Percentiles rank a stretch among this genome's conserved stretches.
Evolutionary conservation across 306 rosid species (phyloP).

Genomic region (Quercus engelmannii): DNA sequence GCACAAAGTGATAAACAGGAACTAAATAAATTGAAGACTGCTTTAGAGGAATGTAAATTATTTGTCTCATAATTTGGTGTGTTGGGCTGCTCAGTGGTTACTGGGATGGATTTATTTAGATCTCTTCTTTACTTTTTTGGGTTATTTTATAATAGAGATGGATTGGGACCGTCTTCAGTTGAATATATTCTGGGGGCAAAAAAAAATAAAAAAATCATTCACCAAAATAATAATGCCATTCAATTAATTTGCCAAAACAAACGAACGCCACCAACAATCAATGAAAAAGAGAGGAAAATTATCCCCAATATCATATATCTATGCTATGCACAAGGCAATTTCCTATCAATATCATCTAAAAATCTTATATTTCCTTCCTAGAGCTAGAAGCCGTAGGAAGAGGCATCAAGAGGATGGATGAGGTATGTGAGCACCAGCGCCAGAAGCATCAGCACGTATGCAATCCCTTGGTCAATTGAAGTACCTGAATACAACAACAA

Average conservation of each 20-base stretch:
- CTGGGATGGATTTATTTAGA: too few species aligned
- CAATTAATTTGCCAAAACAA: not conserved
- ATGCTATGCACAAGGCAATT: not conserved
- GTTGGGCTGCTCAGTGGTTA: too few species aligned
- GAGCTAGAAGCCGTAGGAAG: slow-evolving; percentile 30
- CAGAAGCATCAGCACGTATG: slow-evolving; percentile 69
- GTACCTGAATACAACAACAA: slow-evolving; percentile 42
- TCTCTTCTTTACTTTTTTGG: too few species aligned
- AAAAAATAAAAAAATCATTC: not conserved
- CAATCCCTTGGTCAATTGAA: slow-evolving; percentile 81
- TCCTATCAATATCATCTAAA: not conserved
- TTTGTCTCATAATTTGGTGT: too few species aligned
- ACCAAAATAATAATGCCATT: not conserved
- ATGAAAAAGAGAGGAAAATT: not conserved
- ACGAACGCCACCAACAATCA: not conserved
- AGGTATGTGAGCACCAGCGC: slow-evolving; percentile 81
- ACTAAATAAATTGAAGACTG: too few species aligned
- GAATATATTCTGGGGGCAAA: too few species aligned
- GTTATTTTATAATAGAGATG: too few species aligned
- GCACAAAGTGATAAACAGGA: too few species aligned
- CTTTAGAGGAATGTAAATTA: too few species aligned
- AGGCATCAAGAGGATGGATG: slow-evolving; percentile 69
- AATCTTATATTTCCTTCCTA: not conserved
- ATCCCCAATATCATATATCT: not conserved
- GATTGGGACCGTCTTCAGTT: too few species aligned